Evolutionary conservation across 163 green algal species (phyloP).

Genomic region (Scenedesmus sp.): DNA sequence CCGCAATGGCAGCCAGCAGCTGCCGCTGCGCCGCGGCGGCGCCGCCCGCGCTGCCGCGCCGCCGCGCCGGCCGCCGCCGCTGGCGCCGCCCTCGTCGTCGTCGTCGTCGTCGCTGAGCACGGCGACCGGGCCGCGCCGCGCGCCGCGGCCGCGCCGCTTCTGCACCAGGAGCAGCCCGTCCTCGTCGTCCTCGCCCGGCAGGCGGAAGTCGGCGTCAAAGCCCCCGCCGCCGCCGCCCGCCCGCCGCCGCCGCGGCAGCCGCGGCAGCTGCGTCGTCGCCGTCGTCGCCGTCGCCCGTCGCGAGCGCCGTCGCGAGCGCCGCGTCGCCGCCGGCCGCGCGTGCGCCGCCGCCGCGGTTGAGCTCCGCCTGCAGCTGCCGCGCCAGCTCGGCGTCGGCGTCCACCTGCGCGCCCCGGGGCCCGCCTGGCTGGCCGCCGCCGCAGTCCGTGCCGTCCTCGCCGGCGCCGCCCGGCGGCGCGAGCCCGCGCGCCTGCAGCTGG

Average conservation of each 20-base stretch:
- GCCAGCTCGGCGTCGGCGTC: conserved; percentile 47
- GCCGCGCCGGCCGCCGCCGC: conserved; percentile 1
- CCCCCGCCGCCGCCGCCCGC: not conserved
- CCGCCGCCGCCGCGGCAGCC: not conserved
- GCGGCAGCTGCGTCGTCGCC: conserved; percentile 23
- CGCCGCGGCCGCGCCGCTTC: not conserved
- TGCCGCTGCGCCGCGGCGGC: conserved; percentile 10
- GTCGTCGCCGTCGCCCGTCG: not conserved
- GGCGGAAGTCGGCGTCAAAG: no score
- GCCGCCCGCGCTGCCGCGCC: conserved; percentile 16
- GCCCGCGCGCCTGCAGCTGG: conserved; percentile 17
- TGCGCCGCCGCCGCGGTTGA: conserved; percentile 30
- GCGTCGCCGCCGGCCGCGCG: no score
- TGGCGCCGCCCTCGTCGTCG: conserved; percentile 3
- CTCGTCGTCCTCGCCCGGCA: not conserved
- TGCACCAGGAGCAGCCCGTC: conserved; percentile 9
- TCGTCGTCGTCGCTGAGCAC: no score
- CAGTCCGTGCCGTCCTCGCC: not conserved
- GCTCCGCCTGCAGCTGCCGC: conserved; percentile 23
- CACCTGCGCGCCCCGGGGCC: not conserved
- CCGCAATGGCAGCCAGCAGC: conserved; percentile 15
- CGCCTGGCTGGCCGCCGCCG: not conserved
- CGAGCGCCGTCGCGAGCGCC: not conserved
- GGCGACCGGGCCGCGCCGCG: not conserved
- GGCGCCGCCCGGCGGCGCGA: no score